A percentile compares a stretch with the other conserved stretches of the same genome.
Evolutionary conservation across 129 eudicot genomes (phyloP).

Genomic region (Gnaphalium uliginosum): DNA sequence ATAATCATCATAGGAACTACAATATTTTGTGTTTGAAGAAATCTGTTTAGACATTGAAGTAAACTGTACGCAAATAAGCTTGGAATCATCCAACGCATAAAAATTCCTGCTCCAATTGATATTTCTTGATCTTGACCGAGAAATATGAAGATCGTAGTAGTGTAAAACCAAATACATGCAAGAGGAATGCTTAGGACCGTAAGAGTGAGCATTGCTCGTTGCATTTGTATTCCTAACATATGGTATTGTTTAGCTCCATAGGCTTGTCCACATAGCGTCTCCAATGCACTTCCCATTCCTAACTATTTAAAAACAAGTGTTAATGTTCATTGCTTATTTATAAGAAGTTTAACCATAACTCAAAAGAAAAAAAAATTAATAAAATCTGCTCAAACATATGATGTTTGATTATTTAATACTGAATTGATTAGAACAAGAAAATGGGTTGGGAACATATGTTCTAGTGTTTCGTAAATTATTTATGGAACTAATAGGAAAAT

Average conservation of each 20-base stretch:
- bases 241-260: slow-evolving; percentile 79
- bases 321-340: no score
- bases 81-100: slow-evolving; percentile 69
- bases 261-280: slow-evolving; percentile 77
- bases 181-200: slow-evolving; percentile 44
- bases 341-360: not conserved
- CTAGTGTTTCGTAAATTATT: not conserved
- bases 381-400: not conserved
- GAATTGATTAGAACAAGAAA: not conserved
- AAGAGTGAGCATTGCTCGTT: slow-evolving; percentile 58
- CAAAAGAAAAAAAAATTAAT: no score
- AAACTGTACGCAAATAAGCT: slow-evolving; percentile 62
- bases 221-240: slow-evolving; percentile 68
- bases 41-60: slow-evolving; percentile 63
- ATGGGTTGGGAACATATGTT: not conserved
- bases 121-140: slow-evolving; percentile 63
- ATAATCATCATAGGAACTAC: slow-evolving; percentile 73
- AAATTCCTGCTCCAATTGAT: slow-evolving; percentile 58
- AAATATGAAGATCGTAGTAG: slow-evolving; percentile 43
- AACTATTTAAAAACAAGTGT: slow-evolving; percentile 35
- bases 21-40: slow-evolving; percentile 67
- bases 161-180: slow-evolving; percentile 60
- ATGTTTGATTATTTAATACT: not conserved
- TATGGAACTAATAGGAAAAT: not conserved
- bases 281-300: slow-evolving; percentile 81